These are phyloP conservation scores for Cyanidium caldarium DNA, from an alignment of 23 red algal species.

Conservation along the genomic window DNA sequence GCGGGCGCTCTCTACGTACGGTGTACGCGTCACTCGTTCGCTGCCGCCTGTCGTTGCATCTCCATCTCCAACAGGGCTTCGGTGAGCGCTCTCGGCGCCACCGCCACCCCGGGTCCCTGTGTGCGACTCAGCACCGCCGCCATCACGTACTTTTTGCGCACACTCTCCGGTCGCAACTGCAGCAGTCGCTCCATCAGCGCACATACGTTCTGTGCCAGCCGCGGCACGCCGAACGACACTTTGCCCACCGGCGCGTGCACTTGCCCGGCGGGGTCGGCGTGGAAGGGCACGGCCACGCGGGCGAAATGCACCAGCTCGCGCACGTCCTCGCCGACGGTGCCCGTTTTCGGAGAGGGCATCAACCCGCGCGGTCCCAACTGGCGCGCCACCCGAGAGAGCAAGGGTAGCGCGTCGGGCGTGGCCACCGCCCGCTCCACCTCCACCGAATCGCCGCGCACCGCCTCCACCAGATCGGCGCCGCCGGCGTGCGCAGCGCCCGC, in stretches of 20 bases:
- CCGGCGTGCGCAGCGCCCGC: constrained; percentile 35
- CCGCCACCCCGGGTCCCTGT: not conserved
- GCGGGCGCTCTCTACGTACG: no score
- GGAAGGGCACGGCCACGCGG: not conserved
- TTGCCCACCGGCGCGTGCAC: not conserved
- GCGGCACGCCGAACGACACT: not conserved
- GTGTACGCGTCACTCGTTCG: no score
- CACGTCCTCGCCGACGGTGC: constrained; percentile 30
- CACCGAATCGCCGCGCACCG: constrained; percentile 9
- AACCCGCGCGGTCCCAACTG: constrained; percentile 38
- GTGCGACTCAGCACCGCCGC: not conserved
- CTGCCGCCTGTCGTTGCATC: no score
- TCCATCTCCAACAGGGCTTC: no score
- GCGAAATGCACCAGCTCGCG: constrained; percentile 2
- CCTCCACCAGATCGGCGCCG: constrained; percentile 23
- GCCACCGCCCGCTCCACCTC: constrained; percentile 8
- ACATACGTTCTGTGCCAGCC: not conserved
- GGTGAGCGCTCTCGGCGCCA: not conserved
- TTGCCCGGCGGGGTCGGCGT: not conserved
- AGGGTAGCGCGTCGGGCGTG: constrained; percentile 15
- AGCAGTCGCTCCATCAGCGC: not conserved
- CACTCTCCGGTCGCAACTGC: not conserved
- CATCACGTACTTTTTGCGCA: not conserved
- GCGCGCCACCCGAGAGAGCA: constrained; percentile 15
- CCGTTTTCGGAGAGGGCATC: constrained; percentile 25